phyloP scores from a whole-genome alignment of 768 basidiomycete genomes.

The Mycena filopes region DNA sequence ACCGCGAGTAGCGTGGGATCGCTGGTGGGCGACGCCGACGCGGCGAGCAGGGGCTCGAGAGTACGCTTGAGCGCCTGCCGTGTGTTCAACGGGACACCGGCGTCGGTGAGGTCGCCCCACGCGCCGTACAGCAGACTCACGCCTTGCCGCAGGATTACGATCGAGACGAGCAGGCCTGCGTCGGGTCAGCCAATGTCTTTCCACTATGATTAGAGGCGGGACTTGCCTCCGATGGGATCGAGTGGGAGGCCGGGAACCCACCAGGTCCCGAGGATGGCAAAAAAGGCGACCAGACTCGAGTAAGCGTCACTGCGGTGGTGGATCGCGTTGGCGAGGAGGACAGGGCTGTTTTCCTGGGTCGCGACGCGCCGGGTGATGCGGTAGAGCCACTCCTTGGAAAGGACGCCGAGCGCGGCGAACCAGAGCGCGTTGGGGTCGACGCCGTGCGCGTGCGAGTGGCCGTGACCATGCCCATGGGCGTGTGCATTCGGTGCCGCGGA shows the following conservation, averaged over 20 bases:
- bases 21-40: slow-evolving; percentile 39
- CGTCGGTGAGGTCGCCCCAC: slow-evolving; percentile 86
- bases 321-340: slow-evolving; percentile 93
- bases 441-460: slow-evolving; percentile 55
- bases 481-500: slow-evolving; percentile 60
- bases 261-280: slow-evolving; percentile 93
- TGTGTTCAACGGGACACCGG: slow-evolving; percentile 72
- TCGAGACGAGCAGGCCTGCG: slow-evolving; percentile 86
- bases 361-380: slow-evolving; percentile 90
- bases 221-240: slow-evolving; percentile 92
- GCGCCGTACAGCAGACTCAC: slow-evolving; percentile 72
- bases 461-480: slow-evolving; percentile 67
- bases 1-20: slow-evolving; percentile 54
- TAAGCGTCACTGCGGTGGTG: slow-evolving; percentile 99
- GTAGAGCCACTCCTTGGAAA: slow-evolving; percentile 94
- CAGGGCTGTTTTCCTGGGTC: slow-evolving; percentile 89
- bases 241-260: slow-evolving; percentile 86
- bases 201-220: not conserved
- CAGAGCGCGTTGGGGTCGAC: slow-evolving; percentile 96
- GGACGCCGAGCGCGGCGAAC: slow-evolving; percentile 87
- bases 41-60: slow-evolving; percentile 63
- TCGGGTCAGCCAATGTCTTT: too few species aligned
- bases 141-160: slow-evolving; percentile 87
- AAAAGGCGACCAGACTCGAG: slow-evolving; percentile 89
- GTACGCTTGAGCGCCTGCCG: slow-evolving; percentile 62